Percentiles rank a stretch among this genome's conserved stretches.
Evolutionary conservation across 1,284 basidiomycete genomes (phyloP).

Genomic region (Hemileia vastatrix): DNA sequence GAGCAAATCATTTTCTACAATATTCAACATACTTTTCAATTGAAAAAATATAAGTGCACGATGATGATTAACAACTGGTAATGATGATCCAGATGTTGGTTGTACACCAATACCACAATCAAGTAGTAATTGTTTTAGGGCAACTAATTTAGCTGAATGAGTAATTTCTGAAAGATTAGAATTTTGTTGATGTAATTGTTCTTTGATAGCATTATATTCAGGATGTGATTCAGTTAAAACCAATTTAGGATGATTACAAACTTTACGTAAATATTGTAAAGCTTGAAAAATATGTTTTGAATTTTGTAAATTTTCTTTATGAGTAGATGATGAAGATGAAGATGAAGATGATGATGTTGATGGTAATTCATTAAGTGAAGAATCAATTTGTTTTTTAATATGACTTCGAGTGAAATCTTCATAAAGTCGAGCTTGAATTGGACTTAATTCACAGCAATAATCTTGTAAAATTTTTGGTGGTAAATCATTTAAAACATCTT

Average conservation of each 20-base stretch:
- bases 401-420: conserved; percentile 75
- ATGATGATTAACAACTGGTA: conserved; percentile 57
- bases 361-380: too few relatives aligned
- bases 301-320: conserved; percentile 47
- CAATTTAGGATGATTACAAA: conserved; percentile 91
- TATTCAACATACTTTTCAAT: conserved; percentile 97
- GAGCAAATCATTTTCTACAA: conserved; percentile 91
- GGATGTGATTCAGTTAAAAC: conserved; percentile 62
- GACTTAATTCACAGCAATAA: conserved; percentile 94
- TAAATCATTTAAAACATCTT: conserved; percentile 89
- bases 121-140: conserved; percentile 79
- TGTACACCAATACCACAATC: conserved; percentile 84
- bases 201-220: conserved; percentile 57
- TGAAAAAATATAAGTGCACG: conserved; percentile 98
- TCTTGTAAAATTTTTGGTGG: conserved; percentile 99
- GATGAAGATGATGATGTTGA: too few relatives aligned
- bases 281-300: conserved; percentile 90
- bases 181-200: conserved; percentile 48
- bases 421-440: conserved; percentile 84
- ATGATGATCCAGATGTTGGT: conserved; percentile 52
- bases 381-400: conserved; percentile 44
- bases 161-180: conserved; percentile 72
- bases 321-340: conserved; percentile 31
- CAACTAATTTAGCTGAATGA: conserved; percentile 87
- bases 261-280: conserved; percentile 88